A percentile compares a stretch with the other conserved stretches of the same genome.
phyloP scores from a whole-genome alignment of 2,329 filamentous ascomycete genomes.

The Zasmidium cellare region DNA sequence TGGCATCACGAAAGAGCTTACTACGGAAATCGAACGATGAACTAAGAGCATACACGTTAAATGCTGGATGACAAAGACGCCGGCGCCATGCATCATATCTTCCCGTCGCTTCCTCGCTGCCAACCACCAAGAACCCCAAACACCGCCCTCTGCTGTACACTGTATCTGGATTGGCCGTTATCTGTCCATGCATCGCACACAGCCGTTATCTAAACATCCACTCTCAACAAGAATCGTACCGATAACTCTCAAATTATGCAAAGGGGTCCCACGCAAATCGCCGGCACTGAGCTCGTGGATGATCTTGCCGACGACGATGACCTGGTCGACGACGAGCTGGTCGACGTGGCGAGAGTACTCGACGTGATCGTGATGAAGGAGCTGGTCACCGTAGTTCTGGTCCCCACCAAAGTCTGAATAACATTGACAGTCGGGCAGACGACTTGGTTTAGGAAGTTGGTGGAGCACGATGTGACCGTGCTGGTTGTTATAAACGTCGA shows the following conservation, averaged over 20 bases:
- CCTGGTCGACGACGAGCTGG: neutral
- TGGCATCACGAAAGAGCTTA: conserved; percentile 51
- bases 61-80: neutral
- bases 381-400: neutral
- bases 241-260: too few relatives aligned
- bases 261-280: too few relatives aligned
- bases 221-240: neutral
- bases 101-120: neutral
- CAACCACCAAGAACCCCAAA: neutral
- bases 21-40: conserved; percentile 23
- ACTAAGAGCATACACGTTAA: neutral
- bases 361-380: neutral
- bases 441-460: neutral
- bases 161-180: neutral
- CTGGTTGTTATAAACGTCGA: conserved; percentile 25
- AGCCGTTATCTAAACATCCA: neutral
- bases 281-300: neutral
- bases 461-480: conserved; percentile 26
- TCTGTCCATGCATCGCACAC: neutral
- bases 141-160: conserved; percentile 1
- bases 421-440: neutral
- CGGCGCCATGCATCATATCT: neutral
- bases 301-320: neutral
- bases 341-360: conserved; percentile 2
- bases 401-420: neutral